These are phyloP conservation scores for Fusarium chaquense DNA, from an alignment of 2,329 filamentous ascomycete species.

Conservation along the genomic window DNA sequence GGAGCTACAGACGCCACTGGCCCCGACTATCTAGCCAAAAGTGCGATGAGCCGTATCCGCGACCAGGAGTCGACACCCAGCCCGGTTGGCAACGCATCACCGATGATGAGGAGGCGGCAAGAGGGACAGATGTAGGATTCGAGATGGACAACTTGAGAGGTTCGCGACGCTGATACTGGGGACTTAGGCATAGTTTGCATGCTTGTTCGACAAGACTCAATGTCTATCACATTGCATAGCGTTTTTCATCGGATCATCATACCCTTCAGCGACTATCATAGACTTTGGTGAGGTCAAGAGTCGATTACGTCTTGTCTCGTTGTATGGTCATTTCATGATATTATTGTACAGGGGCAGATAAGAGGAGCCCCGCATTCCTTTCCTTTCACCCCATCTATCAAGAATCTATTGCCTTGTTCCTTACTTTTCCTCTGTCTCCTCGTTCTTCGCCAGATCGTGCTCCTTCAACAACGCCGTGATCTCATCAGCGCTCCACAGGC, in stretches of 20 bases:
- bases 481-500: conserved; percentile 96
- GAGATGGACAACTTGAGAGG: conserved; percentile 50
- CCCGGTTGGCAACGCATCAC: conserved; percentile 59
- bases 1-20: conserved; percentile 75
- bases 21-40: conserved; percentile 64
- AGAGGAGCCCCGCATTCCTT: conserved; percentile 39
- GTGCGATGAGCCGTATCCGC: conserved; percentile 70
- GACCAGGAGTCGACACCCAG: conserved; percentile 55
- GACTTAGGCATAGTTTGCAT: conserved; percentile 44
- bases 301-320: conserved; percentile 21
- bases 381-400: conserved; percentile 47
- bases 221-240: conserved; percentile 22
- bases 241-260: conserved; percentile 12
- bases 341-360: conserved; percentile 50
- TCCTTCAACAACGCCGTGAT: conserved; percentile 94
- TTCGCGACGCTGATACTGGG: conserved; percentile 45
- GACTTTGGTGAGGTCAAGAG: conserved; percentile 23
- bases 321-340: conserved; percentile 49
- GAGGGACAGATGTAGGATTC: conserved; percentile 54
- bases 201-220: conserved; percentile 19
- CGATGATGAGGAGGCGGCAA: conserved; percentile 65
- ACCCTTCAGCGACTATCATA: conserved; percentile 14
- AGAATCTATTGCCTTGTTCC: conserved; percentile 44
- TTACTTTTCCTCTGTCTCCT: conserved; percentile 76
- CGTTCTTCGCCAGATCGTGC: conserved; percentile 91